These are phyloP conservation scores for Flaveria floridana DNA, from an alignment of 140 eudicot genomes.

Conservation along the genomic window DNA sequence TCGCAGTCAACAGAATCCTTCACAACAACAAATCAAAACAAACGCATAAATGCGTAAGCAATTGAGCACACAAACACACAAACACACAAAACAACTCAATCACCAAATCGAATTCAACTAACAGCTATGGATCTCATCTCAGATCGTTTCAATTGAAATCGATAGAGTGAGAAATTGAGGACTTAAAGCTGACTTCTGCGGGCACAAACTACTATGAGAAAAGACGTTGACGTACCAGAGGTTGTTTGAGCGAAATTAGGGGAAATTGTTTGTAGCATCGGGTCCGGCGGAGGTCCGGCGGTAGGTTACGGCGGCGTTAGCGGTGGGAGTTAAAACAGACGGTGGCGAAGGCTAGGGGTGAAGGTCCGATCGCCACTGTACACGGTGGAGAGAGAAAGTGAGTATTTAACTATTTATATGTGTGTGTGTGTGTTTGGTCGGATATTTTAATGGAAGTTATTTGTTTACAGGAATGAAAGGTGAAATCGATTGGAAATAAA, in stretches of 20 bases:
- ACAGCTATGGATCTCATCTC: conserved; percentile 15
- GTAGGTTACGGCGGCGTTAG: neutral
- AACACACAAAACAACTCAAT: neutral
- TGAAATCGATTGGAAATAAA: neutral
- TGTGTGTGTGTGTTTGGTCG: conserved; percentile 27
- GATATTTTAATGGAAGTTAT: conserved; percentile 13
- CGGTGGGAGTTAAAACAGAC: neutral
- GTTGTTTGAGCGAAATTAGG: conserved; percentile 11
- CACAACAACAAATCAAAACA: neutral
- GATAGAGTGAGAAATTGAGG: conserved; percentile 11
- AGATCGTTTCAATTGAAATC: conserved; percentile 6
- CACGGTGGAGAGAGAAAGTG: conserved; percentile 38
- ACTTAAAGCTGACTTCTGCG: conserved; percentile 23
- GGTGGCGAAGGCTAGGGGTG: neutral
- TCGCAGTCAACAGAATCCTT: conserved; percentile 23
- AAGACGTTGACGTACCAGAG: conserved; percentile 28
- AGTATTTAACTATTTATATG: neutral
- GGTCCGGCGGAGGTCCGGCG: conserved; percentile 13
- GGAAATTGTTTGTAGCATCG: conserved; percentile 3
- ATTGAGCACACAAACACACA: conserved; percentile 4
- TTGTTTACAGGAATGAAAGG: neutral
- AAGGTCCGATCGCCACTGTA: conserved; percentile 14
- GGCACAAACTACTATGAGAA: conserved; percentile 4
- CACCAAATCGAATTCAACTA: neutral
- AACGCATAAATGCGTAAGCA: conserved; percentile 19